phyloP scores from a whole-genome alignment of 2,329 filamentous ascomycete genomes.

The Sclerotinia nivalis region DNA sequence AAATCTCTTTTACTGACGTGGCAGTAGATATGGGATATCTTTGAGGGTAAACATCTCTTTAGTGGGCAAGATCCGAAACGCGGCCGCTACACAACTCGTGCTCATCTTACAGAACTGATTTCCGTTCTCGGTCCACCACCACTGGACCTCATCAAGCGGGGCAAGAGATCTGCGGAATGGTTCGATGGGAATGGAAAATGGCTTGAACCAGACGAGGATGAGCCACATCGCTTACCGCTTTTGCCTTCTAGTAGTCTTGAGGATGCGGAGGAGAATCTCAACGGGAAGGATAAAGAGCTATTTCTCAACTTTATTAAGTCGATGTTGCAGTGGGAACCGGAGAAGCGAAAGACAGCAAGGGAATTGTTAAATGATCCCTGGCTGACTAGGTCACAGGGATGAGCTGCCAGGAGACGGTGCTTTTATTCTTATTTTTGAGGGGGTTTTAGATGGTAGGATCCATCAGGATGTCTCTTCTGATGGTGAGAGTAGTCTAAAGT shows the following conservation, averaged over 20 bases:
- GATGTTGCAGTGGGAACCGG: constrained; percentile 43
- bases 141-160: constrained; percentile 85
- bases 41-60: constrained; percentile 95
- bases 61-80: constrained; percentile 96
- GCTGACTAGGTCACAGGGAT: constrained; percentile 24
- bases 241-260: neutral
- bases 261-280: neutral
- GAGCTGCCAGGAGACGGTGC: neutral
- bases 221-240: neutral
- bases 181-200: neutral
- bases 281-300: constrained; percentile 38
- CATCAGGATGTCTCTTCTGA: neutral
- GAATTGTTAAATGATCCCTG: constrained; percentile 41
- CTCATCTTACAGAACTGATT: constrained; percentile 90
- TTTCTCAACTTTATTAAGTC: constrained; percentile 40
- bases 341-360: constrained; percentile 41
- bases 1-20: neutral
- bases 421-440: neutral
- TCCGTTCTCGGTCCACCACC: constrained; percentile 90
- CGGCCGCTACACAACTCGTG: constrained; percentile 88
- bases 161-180: neutral
- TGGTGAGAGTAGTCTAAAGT: neutral
- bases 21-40: constrained; percentile 56
- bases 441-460: neutral
- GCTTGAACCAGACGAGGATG: neutral